Base-by-base conservation (phyloP, 2,329 filamentous ascomycete species). In the Canariomyces notabilis region DNA sequence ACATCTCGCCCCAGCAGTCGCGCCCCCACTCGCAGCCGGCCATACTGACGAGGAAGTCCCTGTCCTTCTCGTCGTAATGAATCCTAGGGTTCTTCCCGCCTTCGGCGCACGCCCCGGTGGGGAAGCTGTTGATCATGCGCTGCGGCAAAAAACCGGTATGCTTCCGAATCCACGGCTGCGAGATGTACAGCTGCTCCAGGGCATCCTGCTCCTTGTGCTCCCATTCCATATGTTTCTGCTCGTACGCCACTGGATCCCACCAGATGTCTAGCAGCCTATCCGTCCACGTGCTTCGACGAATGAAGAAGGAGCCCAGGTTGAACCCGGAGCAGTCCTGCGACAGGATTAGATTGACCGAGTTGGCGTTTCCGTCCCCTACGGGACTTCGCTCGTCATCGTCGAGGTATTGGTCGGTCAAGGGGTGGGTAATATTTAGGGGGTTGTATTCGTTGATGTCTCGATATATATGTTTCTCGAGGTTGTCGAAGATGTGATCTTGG, bases 171-270 rank as follows among this genome's bases (percentile, higher is more conserved):
- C 93, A 98, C 1, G 93, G 88, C 64, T 97, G 91, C 45, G 85
- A 85, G 47, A 76, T 79, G 70, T 98, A 98, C 52, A 98, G 75
- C 68, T 95, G 86, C 69, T 96, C 90, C 34, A 98, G 72, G 2
- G 90, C 89, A 62, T 97, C 90, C 68, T 98, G 93, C 66, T 98
- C 93, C 65, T 97, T 97, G 73, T 98, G 93, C 61, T 93, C 90
- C 93, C 93, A 98, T 52, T 93, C 80, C 90, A 96, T 96, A 66
- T 98, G 93, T 64, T 89, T 94, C 69, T 98, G 93, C 69, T 98
- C 93, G 66, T 98, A 98, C 47, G 85, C 82, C 22, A 97, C 90
- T 0, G 93, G 93, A 61, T 98, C 93, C 93, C 93, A 98, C 93
- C 93, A 98, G 42, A 95, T 78, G 61, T 98, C 93, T 29, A 98